Conservation (phyloP, 164 flowering plant genomes). For the Akebia trifoliata region DNA sequence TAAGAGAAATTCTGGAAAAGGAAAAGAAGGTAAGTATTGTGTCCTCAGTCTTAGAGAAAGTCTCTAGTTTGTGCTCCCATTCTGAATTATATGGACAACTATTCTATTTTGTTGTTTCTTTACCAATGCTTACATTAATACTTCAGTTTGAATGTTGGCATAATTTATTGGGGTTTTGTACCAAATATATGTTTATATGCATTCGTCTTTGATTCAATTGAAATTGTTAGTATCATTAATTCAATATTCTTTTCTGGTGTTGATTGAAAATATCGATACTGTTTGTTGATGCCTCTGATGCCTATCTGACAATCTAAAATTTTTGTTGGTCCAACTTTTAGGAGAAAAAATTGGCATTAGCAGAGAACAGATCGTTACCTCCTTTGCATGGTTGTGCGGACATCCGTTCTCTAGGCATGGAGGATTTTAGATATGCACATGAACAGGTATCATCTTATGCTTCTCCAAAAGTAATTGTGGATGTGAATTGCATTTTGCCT, state of each 20-base stretch:
- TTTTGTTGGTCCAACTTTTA: slow-evolving; percentile 22
- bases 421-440: slow-evolving; percentile 79
- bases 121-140: too few relatives aligned
- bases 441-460: slow-evolving; percentile 56
- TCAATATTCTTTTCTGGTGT: neutral
- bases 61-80: neutral
- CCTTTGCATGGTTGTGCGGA: slow-evolving; percentile 59
- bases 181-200: neutral
- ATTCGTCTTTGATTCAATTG: neutral
- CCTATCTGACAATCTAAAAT: slow-evolving; percentile 3
- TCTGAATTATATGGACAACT: neutral
- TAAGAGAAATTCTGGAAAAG: slow-evolving; percentile 65
- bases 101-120: neutral
- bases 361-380: slow-evolving; percentile 61
- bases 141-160: neutral
- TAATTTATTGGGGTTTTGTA: too few relatives aligned
- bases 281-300: neutral
- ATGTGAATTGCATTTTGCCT: neutral
- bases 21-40: slow-evolving; percentile 60
- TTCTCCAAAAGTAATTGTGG: neutral
- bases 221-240: neutral
- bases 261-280: neutral
- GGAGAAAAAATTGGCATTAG: slow-evolving; percentile 64
- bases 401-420: slow-evolving; percentile 62
- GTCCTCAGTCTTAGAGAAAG: neutral